Conservation (phyloP, 208 protist species). For the Leishmania aethiopica region DNA sequence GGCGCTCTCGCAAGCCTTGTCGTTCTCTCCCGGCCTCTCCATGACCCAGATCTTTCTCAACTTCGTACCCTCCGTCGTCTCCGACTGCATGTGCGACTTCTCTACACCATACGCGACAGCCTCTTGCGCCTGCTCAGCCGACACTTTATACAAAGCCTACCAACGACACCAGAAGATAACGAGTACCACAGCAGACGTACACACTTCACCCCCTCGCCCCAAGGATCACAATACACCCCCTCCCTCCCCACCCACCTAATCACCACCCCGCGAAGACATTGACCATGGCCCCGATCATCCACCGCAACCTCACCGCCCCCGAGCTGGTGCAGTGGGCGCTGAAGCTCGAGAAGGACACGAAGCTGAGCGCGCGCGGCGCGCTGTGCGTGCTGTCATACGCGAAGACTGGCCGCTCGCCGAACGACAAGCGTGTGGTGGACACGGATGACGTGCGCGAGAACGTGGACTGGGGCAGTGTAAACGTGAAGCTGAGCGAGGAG, state of each 20-base stretch:
- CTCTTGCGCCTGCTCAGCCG: not conserved
- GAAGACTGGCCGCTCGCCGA: constrained; percentile 93
- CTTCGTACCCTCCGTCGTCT: not conserved
- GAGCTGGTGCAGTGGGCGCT: constrained; percentile 66
- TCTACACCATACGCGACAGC: not conserved
- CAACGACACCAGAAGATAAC: not conserved
- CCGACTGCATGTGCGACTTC: not conserved
- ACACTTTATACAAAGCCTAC: not conserved
- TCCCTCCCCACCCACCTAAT: not conserved
- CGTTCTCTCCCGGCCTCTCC: no score
- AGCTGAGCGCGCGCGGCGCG: constrained; percentile 86
- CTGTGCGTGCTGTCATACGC: constrained; percentile 83
- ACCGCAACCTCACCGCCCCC: constrained; percentile 55
- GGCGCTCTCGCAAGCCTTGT: not conserved
- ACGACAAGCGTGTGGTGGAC: constrained; percentile 94
- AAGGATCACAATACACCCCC: not conserved
- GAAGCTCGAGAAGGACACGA: constrained; percentile 71
- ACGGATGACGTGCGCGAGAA: constrained; percentile 66
- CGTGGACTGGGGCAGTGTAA: constrained; percentile 96
- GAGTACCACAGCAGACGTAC: not conserved
- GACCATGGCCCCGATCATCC: constrained; percentile 31
- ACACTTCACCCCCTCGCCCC: no score
- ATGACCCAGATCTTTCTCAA: not conserved
- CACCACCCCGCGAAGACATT: not conserved
- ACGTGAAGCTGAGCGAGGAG: constrained; percentile 90